These are phyloP conservation scores for Hymenochaete sp. DNA, from an alignment of 1,284 basidiomycete genomes.

Conservation along the genomic window DNA sequence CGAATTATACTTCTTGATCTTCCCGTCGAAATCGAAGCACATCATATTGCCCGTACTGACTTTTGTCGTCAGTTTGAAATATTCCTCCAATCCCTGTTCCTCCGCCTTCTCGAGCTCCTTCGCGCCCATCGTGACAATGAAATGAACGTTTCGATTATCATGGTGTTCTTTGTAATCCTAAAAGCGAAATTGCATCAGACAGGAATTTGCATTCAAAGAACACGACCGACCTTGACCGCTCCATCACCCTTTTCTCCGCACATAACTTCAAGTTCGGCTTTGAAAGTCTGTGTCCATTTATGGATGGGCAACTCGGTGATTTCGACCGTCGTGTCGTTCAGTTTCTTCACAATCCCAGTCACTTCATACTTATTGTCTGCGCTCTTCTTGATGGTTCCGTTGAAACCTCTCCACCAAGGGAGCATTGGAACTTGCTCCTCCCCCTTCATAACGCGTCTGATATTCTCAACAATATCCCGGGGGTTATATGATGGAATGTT, in stretches of 20 bases:
- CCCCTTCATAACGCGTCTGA: constrained; percentile 80
- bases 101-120: constrained; percentile 84
- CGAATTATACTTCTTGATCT: constrained; percentile 89
- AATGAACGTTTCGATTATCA: constrained; percentile 89
- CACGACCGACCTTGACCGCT: constrained; percentile 47
- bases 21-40: constrained; percentile 92
- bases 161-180: constrained; percentile 96
- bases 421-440: constrained; percentile 82
- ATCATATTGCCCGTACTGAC: constrained; percentile 96
- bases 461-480: constrained; percentile 79
- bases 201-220: constrained; percentile 11
- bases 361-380: constrained; percentile 87
- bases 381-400: constrained; percentile 76
- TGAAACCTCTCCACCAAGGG: constrained; percentile 97
- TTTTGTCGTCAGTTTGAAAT: constrained; percentile 83
- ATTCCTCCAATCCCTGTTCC: constrained; percentile 81
- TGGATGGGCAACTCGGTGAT: constrained; percentile 95
- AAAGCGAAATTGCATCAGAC: background rate
- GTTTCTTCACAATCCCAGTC: constrained; percentile 65
- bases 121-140: constrained; percentile 75
- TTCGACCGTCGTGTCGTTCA: constrained; percentile 84
- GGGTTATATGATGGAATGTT: constrained; percentile 93
- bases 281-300: constrained; percentile 92
- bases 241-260: constrained; percentile 65
- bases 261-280: constrained; percentile 82